Base-by-base conservation (phyloP, 257 asterid genomes). In the Thymus quinquecostatus region DNA sequence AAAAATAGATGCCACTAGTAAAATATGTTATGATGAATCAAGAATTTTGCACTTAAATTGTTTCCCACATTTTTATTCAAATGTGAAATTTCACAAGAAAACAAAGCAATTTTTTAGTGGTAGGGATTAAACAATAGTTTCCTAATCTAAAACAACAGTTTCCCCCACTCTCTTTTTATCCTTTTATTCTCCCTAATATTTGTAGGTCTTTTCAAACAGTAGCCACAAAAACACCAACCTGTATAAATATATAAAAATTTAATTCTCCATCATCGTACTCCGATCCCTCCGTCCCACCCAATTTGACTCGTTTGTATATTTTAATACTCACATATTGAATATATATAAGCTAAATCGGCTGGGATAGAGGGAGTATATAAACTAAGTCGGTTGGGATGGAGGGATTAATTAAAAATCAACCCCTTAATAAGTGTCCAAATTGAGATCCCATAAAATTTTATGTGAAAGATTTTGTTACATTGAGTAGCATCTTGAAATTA, bases 401-500 rank as follows among this genome's bases (percentile, higher is more conserved):
- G 4, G 55, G 28, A 49, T 12, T 49, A 49, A 13, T 49, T 49
- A 49, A 49, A n/a, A 49, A 49, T n/a, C 55, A 49, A 49, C 55
- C 1, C 36, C 29, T 12, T 3, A 10, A 44, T 45, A 28, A 28
- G 6, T 62, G 69, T 14, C 21, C 21, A 21, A 21, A 21, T 21
- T 27, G 41, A 44, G 11, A 11, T 28, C 69, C 69, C 40, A 44
- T 27, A 29, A 44, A 44, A 36, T 8, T 51, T 70, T 55, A 40
- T 27, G 12, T 55, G 62, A 57, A 21, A 70, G 72, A 55, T 76
- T 64, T 65, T 59, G 53, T 4, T 38, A 7, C 7, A 51, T 66
- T 47, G 72, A 76, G 75, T 76, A 63, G 58, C 66, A 76, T 76
- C 76, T 76, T 76, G 80, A 55, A 70, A 44, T 47, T 47, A 69